Percentiles rank a stretch among this genome's conserved stretches.
phyloP scores from a whole-genome alignment of 139 green algal species.

The Micractinium sp. region DNA sequence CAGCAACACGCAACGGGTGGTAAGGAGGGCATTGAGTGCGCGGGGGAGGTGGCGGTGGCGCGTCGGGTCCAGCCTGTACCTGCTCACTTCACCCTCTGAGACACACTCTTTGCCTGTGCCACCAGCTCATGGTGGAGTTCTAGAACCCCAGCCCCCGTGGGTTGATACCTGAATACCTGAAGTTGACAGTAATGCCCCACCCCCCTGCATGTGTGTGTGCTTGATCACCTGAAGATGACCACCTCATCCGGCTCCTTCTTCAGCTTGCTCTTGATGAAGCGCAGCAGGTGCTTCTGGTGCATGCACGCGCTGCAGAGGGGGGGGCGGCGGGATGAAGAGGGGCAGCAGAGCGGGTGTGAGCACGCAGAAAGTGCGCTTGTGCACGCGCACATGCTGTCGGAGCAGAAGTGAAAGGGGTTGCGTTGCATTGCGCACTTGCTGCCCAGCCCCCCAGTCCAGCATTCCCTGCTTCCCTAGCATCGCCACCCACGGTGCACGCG shows the following conservation, averaged over 20 bases:
- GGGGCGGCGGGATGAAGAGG: not conserved
- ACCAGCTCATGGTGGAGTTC: too few relatives aligned
- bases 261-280: conserved; percentile 99
- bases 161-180: not conserved
- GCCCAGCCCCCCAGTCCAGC: too few relatives aligned
- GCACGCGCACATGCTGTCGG: not conserved
- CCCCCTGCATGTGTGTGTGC: not conserved
- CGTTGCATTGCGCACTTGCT: too few relatives aligned
- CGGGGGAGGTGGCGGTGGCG: too few relatives aligned
- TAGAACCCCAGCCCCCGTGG: too few relatives aligned
- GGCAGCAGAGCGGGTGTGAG: not conserved
- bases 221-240: conserved; percentile 71
- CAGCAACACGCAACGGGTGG: conserved; percentile 13
- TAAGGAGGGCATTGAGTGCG: not conserved
- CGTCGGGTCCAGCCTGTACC: too few relatives aligned
- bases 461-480: too few relatives aligned
- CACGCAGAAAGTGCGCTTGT: not conserved
- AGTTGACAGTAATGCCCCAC: not conserved
- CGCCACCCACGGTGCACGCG: too few relatives aligned
- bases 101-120: too few relatives aligned
- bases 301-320: conserved; percentile 86
- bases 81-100: too few relatives aligned
- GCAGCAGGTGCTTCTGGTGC: conserved; percentile 99
- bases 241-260: conserved; percentile 98
- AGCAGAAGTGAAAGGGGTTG: not conserved